Conservation (phyloP, 768 basidiomycete species). For the Lyophyllum atratum region DNA sequence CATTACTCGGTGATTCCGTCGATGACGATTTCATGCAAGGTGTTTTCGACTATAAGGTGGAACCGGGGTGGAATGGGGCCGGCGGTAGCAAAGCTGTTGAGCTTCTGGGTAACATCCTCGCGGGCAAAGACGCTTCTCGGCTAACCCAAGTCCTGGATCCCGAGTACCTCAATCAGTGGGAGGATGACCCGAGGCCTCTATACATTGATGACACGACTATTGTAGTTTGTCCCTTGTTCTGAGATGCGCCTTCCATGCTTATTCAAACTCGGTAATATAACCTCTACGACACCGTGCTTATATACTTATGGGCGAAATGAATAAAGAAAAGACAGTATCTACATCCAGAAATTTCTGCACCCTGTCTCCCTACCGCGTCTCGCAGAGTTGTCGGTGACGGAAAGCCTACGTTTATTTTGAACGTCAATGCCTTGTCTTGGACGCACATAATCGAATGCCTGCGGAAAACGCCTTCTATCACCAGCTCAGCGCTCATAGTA, state of each 20-base stretch:
- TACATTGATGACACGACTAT: slow-evolving; percentile 5
- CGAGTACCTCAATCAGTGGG: not conserved
- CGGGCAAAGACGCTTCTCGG: not conserved
- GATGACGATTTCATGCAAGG: not conserved
- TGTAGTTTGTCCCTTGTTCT: not conserved
- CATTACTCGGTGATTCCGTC: slow-evolving; percentile 1
- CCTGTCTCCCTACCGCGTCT: not conserved
- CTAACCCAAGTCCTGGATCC: not conserved
- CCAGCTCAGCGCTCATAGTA: not conserved
- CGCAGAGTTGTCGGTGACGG: not conserved
- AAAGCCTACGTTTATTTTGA: not conserved
- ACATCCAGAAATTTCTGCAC: not conserved
- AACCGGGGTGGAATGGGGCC: slow-evolving; percentile 1
- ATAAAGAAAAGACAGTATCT: not conserved
- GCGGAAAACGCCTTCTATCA: not conserved
- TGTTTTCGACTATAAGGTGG: slow-evolving; percentile 6
- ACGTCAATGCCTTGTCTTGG: not conserved
- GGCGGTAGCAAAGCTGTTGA: slow-evolving; percentile 3
- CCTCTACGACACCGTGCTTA: too few relatives aligned
- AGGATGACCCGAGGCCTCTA: not conserved
- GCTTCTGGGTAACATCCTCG: slow-evolving; percentile 7
- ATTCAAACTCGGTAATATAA: too few relatives aligned
- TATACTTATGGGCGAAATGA: not conserved
- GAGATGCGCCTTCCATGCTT: not conserved
- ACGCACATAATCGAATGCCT: not conserved